phyloP scores from a whole-genome alignment of 2,329 filamentous ascomycete genomes.

The Ophiostoma quercus region DNA sequence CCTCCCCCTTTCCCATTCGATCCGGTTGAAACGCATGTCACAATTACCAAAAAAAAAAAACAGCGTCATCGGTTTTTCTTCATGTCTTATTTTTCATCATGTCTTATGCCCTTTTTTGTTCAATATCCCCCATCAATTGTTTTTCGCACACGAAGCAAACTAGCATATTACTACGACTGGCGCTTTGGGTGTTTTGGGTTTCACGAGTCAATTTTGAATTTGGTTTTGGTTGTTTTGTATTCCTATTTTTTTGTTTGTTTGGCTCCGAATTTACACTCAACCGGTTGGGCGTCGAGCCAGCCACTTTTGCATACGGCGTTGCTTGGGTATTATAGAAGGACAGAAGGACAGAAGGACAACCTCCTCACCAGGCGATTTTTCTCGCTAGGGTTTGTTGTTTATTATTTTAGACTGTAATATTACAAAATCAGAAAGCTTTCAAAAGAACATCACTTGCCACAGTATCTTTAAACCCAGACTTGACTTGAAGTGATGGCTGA shows the following conservation, averaged over 20 bases:
- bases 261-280: background rate
- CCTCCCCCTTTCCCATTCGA: background rate
- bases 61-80: background rate
- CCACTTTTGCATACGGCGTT: background rate
- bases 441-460: too few species aligned
- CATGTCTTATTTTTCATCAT: background rate
- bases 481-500: too few species aligned
- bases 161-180: background rate
- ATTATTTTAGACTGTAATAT: too few species aligned
- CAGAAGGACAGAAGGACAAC: background rate
- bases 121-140: background rate
- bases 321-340: conserved; percentile 1
- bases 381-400: too few species aligned
- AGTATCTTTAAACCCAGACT: too few species aligned
- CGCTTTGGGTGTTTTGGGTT: background rate
- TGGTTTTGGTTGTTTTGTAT: background rate
- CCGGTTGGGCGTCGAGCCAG: background rate
- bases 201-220: background rate
- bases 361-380: background rate
- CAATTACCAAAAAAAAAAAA: background rate
- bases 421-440: too few species aligned
- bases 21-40: background rate
- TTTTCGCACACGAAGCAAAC: background rate
- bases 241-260: background rate
- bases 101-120: background rate